Percentiles rank a stretch among this genome's conserved stretches.
These are phyloP conservation scores for Pseudocercospora fijiensis DNA, from an alignment of 2,329 filamentous ascomycete genomes.

Conservation along the genomic window DNA sequence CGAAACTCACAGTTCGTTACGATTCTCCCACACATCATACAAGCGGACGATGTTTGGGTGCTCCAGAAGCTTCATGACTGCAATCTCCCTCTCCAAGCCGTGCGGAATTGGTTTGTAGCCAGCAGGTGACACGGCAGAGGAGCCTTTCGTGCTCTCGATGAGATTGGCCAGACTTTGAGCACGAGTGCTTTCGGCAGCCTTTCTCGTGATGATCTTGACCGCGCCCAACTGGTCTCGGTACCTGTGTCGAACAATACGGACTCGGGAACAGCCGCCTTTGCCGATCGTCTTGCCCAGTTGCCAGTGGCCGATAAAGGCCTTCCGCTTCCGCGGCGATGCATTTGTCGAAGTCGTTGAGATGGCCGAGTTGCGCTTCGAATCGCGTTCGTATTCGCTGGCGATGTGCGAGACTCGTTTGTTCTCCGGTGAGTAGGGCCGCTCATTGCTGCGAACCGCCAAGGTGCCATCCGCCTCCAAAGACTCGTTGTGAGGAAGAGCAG, in stretches of 20 bases:
- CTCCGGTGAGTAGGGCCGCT: conserved; percentile 41
- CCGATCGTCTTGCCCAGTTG: conserved; percentile 85
- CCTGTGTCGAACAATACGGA: conserved; percentile 79
- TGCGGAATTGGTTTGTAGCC: conserved; percentile 57
- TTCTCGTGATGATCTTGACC: conserved; percentile 91
- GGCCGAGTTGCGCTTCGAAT: conserved; percentile 54
- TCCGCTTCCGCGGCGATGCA: conserved; percentile 51
- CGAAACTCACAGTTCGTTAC: conserved; percentile 79
- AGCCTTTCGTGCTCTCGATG: conserved; percentile 65
- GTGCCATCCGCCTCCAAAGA: conserved; percentile 47
- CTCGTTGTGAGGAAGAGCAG: conserved; percentile 45
- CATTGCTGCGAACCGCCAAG: conserved; percentile 42
- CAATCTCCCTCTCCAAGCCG: conserved; percentile 89
- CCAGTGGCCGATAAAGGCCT: conserved; percentile 88
- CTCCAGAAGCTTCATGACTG: conserved; percentile 93
- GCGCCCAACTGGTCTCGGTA: conserved; percentile 76
- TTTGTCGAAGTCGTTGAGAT: conserved; percentile 58
- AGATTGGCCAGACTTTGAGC: conserved; percentile 83
- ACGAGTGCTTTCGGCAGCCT: conserved; percentile 72
- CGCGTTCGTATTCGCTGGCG: conserved; percentile 45
- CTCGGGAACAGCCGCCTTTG: conserved; percentile 83
- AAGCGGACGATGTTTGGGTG: conserved; percentile 93
- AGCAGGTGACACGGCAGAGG: conserved; percentile 21
- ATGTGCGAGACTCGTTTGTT: conserved; percentile 57
- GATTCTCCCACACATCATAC: conserved; percentile 97